Base-by-base conservation (phyloP, 176 grass and related monocot genomes). In the Bothriochloa decipiens region DNA sequence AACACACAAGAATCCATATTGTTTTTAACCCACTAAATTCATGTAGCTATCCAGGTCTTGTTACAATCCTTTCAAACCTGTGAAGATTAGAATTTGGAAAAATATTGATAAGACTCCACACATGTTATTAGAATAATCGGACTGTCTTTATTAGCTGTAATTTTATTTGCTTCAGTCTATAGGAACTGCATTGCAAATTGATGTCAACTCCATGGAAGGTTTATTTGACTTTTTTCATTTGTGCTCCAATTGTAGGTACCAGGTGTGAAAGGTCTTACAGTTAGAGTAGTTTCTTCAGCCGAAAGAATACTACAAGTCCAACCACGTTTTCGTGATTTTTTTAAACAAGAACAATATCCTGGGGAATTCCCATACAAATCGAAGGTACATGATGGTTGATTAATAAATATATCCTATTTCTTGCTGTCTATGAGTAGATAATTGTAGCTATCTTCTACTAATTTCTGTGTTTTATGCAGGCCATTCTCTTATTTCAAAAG, bases 401-500 rank as follows among this genome's bases (percentile, higher is more conserved):
- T 74, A 11, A 67, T 11, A 16, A 74, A 7, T 32, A 17, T 72
- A 72, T 72, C n/a, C 23, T 39, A 77, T 36, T 83, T 86, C 67
- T 50, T 36, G 9, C 11, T 74, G 36, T 32, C 28, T 47, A 66
- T 1, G 29, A 32, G 23, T 84, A 43, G 11, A 80, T 69, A 80
- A 60, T 22, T 40, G 11, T 40, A n/a, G 61, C 53, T 62, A 28
- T 64, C 25, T 53, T 79, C 39, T 82, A 17, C 25, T 52, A 29
- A 75, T 15, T 81, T 91, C 55, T 79, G 15, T 87, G 22, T 87
- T 82, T 79, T 86, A 64, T 87, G 49, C 83, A 98, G 96, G 93
- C 93, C 55, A 89, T 98, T 88, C 68, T 98, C 69, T 90, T 98
- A 80, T 98, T 95, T 85, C 96, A 98, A 78, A 95, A 92, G 81